phyloP scores from a whole-genome alignment of 2,329 filamentous ascomycete species.

The Sarocladium kiliense region DNA sequence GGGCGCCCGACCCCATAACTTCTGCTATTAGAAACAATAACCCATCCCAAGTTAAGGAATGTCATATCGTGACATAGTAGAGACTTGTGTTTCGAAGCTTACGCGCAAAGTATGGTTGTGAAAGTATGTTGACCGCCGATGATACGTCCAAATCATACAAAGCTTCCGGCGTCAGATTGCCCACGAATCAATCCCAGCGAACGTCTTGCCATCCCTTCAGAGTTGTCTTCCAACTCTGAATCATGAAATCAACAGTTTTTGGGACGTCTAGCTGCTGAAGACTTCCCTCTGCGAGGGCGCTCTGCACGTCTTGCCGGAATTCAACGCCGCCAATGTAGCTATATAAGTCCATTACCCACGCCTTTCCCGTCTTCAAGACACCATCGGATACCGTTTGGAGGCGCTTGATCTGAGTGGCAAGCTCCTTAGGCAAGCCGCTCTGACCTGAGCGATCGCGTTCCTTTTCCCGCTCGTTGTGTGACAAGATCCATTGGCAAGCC shows the following conservation, averaged over 20 bases:
- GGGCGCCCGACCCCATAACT: background rate
- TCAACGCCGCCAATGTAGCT: background rate
- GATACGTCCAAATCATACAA: too few relatives aligned
- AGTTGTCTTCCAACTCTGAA: slow-evolving; percentile 29
- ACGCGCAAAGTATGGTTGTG: too few relatives aligned
- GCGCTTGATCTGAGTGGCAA: slow-evolving; percentile 26
- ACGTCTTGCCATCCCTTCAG: slow-evolving; percentile 29
- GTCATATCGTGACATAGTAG: too few relatives aligned
- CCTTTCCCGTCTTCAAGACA: slow-evolving; percentile 27
- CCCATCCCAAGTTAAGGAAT: background rate
- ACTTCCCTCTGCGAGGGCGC: background rate
- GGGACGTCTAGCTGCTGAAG: background rate
- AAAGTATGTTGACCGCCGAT: too few relatives aligned
- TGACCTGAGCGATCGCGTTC: slow-evolving; percentile 33
- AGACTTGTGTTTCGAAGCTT: too few relatives aligned
- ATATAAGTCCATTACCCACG: slow-evolving; percentile 1
- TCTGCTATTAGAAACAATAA: background rate
- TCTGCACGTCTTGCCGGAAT: background rate
- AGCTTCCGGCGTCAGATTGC: too few relatives aligned
- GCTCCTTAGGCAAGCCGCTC: slow-evolving; percentile 32
- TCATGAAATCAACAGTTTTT: slow-evolving; percentile 12
- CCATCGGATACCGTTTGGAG: slow-evolving; percentile 24
- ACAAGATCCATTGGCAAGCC: slow-evolving; percentile 27
- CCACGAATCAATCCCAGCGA: slow-evolving; percentile 28
- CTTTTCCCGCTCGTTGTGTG: slow-evolving; percentile 32